phyloP scores from a whole-genome alignment of 306 rosid genomes.

The Inga oerstediana region DNA sequence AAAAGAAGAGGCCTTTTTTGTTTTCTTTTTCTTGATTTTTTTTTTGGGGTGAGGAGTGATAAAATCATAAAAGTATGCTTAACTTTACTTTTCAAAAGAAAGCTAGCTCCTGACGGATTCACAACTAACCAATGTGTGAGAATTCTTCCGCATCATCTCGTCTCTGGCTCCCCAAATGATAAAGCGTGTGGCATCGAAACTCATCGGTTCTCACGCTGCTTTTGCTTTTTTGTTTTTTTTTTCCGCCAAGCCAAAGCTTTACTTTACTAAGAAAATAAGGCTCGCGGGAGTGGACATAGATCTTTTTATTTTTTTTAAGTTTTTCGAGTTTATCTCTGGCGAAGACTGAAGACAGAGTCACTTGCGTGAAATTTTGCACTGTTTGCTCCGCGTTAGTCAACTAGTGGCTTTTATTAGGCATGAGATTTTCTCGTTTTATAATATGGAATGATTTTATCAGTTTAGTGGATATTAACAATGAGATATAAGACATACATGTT shows the following conservation, averaged over 20 bases:
- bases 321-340: conserved; percentile 11
- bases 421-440: not conserved
- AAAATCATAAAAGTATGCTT: conserved; percentile 22
- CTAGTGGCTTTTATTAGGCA: not conserved
- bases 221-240: not conserved
- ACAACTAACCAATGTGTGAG: conserved; percentile 27
- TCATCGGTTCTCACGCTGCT: conserved; percentile 13
- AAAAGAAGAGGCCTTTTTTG: conserved; percentile 25
- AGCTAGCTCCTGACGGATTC: conserved; percentile 6
- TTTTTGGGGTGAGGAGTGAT: conserved; percentile 5
- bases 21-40: conserved; percentile 4
- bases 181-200: conserved; percentile 27
- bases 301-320: not conserved
- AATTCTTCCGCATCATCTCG: conserved; percentile 35
- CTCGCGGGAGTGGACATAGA: not conserved
- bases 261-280: too few relatives aligned
- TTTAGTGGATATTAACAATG: not conserved
- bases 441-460: not conserved
- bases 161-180: conserved; percentile 15
- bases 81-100: conserved; percentile 32
- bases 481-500: not conserved
- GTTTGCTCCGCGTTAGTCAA: not conserved
- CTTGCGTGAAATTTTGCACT: conserved; percentile 21
- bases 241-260: too few relatives aligned
- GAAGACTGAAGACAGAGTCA: conserved; percentile 28